phyloP scores from a whole-genome alignment of 106 monocot genomes.

The Cymbidium sinense region DNA sequence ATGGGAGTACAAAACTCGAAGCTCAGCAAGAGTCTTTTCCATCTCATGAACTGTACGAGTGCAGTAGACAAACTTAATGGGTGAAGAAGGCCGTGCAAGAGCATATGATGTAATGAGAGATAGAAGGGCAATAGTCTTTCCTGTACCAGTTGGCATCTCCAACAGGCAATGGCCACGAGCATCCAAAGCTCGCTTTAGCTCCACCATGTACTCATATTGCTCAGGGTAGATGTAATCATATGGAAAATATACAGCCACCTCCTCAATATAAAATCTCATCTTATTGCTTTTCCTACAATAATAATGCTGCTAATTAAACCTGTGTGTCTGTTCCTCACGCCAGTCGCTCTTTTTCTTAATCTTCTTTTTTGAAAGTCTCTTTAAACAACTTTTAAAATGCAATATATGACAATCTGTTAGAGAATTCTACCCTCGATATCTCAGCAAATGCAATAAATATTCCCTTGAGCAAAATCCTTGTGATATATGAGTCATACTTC shows the following conservation, averaged over 20 bases:
- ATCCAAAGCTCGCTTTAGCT: conserved; percentile 89
- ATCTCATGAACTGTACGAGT: conserved; percentile 99
- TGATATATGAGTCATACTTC: background rate
- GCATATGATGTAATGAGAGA: conserved; percentile 85
- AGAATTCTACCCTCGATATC: background rate
- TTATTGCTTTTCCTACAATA: background rate
- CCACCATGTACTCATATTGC: conserved; percentile 95
- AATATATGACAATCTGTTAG: background rate
- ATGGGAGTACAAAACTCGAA: conserved; percentile 54
- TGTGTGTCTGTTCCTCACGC: background rate
- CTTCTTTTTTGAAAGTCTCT: background rate
- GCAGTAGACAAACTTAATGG: conserved; percentile 86
- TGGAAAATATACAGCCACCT: conserved; percentile 87
- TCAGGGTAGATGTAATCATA: conserved; percentile 95
- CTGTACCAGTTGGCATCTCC: conserved; percentile 99
- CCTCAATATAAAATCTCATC: conserved; percentile 89
- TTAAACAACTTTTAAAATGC: background rate
- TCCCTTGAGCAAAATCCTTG: background rate
- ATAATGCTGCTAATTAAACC: background rate
- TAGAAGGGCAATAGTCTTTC: conserved; percentile 92
- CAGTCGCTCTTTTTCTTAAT: background rate
- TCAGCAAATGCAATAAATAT: background rate
- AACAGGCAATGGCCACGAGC: conserved; percentile 91
- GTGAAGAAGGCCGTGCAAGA: conserved; percentile 33
- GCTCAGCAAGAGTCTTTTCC: conserved; percentile 99